These are phyloP conservation scores for Pseudomicrostroma phylloplanum DNA, from an alignment of 1,284 basidiomycete genomes.

Conservation along the genomic window DNA sequence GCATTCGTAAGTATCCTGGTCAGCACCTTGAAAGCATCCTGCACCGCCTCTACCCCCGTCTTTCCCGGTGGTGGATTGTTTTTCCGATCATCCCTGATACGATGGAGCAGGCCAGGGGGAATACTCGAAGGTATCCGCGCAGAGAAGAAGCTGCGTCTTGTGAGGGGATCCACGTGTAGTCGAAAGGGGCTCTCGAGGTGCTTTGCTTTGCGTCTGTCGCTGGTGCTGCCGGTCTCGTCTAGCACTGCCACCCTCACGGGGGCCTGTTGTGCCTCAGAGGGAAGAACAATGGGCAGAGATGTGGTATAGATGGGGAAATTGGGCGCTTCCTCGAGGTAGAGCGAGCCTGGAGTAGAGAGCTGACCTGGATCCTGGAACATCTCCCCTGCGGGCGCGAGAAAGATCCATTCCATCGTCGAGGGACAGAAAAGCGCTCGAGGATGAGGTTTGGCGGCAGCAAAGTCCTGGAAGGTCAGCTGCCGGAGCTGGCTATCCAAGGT, in stretches of 20 bases:
- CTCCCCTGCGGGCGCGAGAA: slow-evolving; percentile 18
- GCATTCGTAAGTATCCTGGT: background rate
- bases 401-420: slow-evolving; percentile 30
- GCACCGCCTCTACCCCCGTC: background rate
- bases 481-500: background rate
- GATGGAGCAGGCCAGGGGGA: background rate
- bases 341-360: too few species aligned
- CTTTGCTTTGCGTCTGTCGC: too few species aligned
- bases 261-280: too few species aligned
- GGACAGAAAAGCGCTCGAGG: slow-evolving; percentile 26
- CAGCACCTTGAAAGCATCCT: background rate
- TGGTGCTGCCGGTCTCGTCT: too few species aligned
- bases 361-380: slow-evolving; percentile 6
- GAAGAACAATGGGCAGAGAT: too few species aligned
- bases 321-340: too few species aligned
- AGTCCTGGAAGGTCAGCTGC: background rate
- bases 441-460: slow-evolving; percentile 22
- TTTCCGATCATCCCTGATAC: background rate
- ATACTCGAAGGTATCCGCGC: background rate
- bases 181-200: too few species aligned
- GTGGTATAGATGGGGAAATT: too few species aligned
- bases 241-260: too few species aligned
- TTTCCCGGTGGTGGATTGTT: background rate
- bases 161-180: too few species aligned
- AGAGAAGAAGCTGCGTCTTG: background rate